phyloP scores from a whole-genome alignment of 2,329 filamentous ascomycete genomes.

The Epicoccum sorghinum region DNA sequence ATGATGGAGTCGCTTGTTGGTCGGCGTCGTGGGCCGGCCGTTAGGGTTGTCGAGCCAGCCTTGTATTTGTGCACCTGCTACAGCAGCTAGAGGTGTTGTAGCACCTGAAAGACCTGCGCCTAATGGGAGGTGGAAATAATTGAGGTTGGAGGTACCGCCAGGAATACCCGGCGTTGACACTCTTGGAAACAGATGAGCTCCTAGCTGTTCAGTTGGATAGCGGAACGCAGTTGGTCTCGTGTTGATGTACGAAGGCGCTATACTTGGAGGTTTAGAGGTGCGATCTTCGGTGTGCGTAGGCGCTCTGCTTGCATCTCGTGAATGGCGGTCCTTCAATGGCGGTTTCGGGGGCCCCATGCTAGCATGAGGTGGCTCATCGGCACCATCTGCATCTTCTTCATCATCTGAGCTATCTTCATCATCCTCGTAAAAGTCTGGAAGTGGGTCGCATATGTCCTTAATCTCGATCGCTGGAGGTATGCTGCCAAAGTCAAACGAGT shows the following conservation, averaged over 20 bases:
- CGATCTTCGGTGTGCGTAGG: constrained; percentile 23
- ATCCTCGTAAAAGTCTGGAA: constrained; percentile 95
- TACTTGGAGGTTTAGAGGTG: constrained; percentile 25
- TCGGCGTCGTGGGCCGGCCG: constrained; percentile 41
- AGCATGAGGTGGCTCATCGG: constrained; percentile 25
- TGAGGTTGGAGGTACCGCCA: constrained; percentile 76
- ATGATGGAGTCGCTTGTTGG: constrained; percentile 45
- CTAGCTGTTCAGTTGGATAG: constrained; percentile 42
- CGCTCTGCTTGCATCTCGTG: constrained; percentile 28
- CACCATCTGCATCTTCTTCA: constrained; percentile 54
- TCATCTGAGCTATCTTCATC: constrained; percentile 68
- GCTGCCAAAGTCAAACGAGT: constrained; percentile 89
- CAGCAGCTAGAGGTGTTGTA: constrained; percentile 78
- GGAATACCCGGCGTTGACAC: constrained; percentile 65
- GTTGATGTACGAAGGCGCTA: constrained; percentile 33
- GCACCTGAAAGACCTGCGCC: constrained; percentile 74
- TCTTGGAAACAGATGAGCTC: constrained; percentile 39
- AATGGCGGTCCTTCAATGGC: constrained; percentile 41
- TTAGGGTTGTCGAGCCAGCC: constrained; percentile 53
- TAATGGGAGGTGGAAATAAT: constrained; percentile 82
- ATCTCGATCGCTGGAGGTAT: constrained; percentile 85
- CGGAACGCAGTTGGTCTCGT: constrained; percentile 38
- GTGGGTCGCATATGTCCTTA: constrained; percentile 94
- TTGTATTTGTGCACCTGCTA: constrained; percentile 72
- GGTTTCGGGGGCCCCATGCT: constrained; percentile 38